These are phyloP conservation scores for Diaporthe ampelina DNA, from an alignment of 2,329 filamentous ascomycete species.

Conservation along the genomic window DNA sequence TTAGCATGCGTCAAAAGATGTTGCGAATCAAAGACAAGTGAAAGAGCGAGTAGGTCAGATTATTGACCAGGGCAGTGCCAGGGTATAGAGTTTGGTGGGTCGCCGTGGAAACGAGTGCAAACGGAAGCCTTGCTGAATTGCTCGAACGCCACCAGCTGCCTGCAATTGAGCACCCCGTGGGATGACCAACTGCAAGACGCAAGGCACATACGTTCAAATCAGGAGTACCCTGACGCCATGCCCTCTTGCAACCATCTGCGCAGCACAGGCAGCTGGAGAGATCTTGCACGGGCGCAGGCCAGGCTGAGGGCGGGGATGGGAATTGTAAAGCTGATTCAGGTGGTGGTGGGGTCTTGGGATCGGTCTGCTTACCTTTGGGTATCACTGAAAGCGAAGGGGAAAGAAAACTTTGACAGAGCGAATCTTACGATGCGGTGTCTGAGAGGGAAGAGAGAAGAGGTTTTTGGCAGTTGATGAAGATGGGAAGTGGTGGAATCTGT, in stretches of 20 bases:
- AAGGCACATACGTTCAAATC: not conserved
- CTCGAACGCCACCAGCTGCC: not conserved
- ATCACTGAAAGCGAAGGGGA: constrained; percentile 41
- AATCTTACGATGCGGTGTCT: constrained; percentile 37
- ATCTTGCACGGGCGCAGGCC: not conserved
- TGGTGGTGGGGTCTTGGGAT: not conserved
- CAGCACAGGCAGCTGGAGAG: not conserved
- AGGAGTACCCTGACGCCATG: not conserved
- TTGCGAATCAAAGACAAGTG: not conserved
- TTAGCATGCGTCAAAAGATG: not conserved
- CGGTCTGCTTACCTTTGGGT: constrained; percentile 41
- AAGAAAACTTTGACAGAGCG: constrained; percentile 36
- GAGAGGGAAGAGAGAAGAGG: constrained; percentile 27
- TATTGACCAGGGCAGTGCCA: not conserved
- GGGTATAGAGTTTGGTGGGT: constrained; percentile 27
- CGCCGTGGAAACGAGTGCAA: constrained; percentile 25
- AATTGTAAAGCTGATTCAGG: constrained; percentile 25
- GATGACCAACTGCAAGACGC: not conserved
- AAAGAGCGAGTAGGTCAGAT: not conserved
- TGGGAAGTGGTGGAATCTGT: constrained; percentile 26
- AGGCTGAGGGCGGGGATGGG: constrained; percentile 25
- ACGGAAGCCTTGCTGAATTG: constrained; percentile 31
- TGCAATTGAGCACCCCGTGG: too few species aligned
- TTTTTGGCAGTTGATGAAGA: constrained; percentile 25
- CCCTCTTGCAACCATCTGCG: not conserved